phyloP scores from a whole-genome alignment of 371 early-diverging fungal genomes.

The Coemansia sp. region DNA sequence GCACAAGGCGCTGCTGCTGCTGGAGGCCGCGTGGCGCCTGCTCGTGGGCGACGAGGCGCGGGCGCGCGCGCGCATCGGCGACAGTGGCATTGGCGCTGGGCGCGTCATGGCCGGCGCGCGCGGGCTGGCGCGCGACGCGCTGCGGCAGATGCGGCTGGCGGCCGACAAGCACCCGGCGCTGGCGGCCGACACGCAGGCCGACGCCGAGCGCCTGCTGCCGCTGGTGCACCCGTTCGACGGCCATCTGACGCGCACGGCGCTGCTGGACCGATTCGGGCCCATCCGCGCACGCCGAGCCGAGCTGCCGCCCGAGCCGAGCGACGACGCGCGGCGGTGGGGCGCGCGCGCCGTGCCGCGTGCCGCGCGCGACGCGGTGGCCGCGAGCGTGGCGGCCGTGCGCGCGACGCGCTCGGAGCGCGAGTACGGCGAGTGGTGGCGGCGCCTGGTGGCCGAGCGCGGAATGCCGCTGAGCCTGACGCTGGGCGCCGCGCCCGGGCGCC shows the following conservation, averaged over 20 bases:
- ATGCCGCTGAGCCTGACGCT: slow-evolving; percentile 46
- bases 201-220: slow-evolving; percentile 18
- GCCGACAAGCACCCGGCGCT: slow-evolving; percentile 31
- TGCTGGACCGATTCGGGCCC: slow-evolving; percentile 32
- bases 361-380: slow-evolving; percentile 20
- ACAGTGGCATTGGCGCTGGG: neutral
- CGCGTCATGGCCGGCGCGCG: neutral
- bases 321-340: neutral
- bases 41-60: slow-evolving; percentile 38
- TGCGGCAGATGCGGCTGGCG: slow-evolving; percentile 29
- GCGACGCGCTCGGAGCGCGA: slow-evolving; percentile 42
- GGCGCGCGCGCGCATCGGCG: slow-evolving; percentile 16
- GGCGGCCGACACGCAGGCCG: slow-evolving; percentile 9
- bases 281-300: slow-evolving; percentile 11
- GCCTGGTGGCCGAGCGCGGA: slow-evolving; percentile 32
- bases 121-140: slow-evolving; percentile 39
- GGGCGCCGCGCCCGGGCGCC: slow-evolving; percentile 7
- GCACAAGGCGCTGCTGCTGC: slow-evolving; percentile 40
- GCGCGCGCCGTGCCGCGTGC: slow-evolving; percentile 22
- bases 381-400: slow-evolving; percentile 18
- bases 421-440: slow-evolving; percentile 49
- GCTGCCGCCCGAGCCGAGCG: neutral
- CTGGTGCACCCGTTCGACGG: slow-evolving; percentile 48
- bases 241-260: slow-evolving; percentile 34
- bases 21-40: slow-evolving; percentile 31